Evolutionary conservation across 306 rosid species (phyloP).

Genomic region (Clitoria ternatea): DNA sequence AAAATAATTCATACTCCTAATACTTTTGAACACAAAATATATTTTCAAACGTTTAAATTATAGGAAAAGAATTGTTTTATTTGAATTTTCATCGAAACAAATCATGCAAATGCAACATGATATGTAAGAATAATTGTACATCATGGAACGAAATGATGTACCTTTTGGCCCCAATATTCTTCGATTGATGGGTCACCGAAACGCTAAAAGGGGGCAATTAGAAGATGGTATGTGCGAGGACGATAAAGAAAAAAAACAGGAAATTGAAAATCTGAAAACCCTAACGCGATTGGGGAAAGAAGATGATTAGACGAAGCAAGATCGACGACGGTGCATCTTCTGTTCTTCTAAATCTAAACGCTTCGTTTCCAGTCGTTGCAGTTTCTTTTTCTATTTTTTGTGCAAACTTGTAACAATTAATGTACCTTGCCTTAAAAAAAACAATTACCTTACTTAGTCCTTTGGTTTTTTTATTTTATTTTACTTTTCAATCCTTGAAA

Average conservation of each 20-base stretch:
- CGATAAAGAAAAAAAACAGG: neutral
- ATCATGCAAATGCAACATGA: neutral
- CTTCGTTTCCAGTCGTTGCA: conserved; percentile 33
- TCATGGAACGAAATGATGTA: neutral
- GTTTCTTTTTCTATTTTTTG: neutral
- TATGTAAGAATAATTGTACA: neutral
- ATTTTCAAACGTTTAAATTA: neutral
- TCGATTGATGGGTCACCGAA: neutral
- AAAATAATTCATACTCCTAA: conserved; percentile 10
- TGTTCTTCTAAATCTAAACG: conserved; percentile 30
- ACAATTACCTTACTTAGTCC: no score
- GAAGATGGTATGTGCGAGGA: neutral
- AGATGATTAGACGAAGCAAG: conserved; percentile 31
- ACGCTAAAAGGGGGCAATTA: neutral
- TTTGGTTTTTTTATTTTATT: no score
- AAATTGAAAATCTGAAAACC: conserved; percentile 34
- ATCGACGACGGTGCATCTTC: conserved; percentile 23
- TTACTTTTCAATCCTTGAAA: no score
- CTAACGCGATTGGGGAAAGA: conserved; percentile 21
- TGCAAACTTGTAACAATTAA: neutral
- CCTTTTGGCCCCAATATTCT: neutral
- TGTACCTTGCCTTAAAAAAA: no score
- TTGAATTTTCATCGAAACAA: neutral
- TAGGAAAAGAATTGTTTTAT: neutral
- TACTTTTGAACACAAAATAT: neutral